A percentile compares a stretch with the other conserved stretches of the same genome.
These are phyloP conservation scores for Fraxinus albicans DNA, from an alignment of 305 asterid species.

Conservation along the genomic window DNA sequence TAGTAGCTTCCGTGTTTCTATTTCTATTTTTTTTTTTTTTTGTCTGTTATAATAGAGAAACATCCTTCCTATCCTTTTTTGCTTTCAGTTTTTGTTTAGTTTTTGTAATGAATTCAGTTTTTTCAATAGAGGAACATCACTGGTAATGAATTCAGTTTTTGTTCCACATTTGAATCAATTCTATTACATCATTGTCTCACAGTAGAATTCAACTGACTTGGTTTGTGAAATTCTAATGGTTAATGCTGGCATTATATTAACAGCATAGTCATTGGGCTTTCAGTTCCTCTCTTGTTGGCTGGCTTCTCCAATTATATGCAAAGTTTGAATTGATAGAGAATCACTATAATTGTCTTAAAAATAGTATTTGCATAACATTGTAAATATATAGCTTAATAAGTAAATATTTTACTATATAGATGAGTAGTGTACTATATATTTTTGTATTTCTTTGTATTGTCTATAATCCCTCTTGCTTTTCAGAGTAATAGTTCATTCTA, in stretches of 20 bases:
- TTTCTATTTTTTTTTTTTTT: conserved; percentile 18
- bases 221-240: conserved; percentile 2
- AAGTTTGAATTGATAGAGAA: background rate
- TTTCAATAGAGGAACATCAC: too few species aligned
- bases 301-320: background rate
- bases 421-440: too few species aligned
- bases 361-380: conserved; percentile 11
- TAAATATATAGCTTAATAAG: conserved; percentile 1
- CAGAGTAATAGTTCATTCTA: background rate
- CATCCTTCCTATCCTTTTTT: background rate
- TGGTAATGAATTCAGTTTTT: background rate
- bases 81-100: too few species aligned
- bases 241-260: background rate
- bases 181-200: background rate
- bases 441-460: background rate
- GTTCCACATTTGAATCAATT: conserved; percentile 9
- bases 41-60: background rate
- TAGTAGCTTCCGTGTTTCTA: conserved; percentile 11
- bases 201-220: background rate
- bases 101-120: too few species aligned
- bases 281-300: background rate
- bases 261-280: background rate
- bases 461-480: background rate
- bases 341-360: conserved; percentile 3
- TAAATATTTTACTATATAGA: background rate